Conservation (phyloP, 1,139 yeast species). For the Maudiozyma humilis region DNA sequence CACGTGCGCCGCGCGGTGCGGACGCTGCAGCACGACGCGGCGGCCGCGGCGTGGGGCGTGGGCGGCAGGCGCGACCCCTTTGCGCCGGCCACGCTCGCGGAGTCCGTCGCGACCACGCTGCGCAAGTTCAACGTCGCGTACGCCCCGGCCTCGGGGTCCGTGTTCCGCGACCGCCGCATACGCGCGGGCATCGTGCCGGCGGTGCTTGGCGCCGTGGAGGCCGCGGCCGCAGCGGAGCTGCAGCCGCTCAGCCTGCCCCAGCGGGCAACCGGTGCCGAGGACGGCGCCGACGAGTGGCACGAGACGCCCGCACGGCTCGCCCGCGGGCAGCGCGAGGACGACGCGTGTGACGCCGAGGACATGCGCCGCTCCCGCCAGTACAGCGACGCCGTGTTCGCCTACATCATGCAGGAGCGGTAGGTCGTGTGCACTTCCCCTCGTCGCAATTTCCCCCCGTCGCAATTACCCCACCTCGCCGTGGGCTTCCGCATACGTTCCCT, state of each 20-base stretch:
- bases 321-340: neutral
- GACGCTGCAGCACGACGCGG: neutral
- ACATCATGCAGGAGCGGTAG: neutral
- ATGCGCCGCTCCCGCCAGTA: neutral
- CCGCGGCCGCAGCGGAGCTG: neutral
- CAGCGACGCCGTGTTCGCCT: neutral
- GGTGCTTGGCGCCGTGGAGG: neutral
- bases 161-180: conserved; percentile 20
- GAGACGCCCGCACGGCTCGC: neutral
- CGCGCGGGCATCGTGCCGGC: conserved; percentile 4
- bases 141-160: conserved; percentile 15
- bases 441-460: too few species aligned
- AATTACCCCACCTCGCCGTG: too few species aligned
- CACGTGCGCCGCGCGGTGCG: neutral
- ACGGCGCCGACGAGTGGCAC: neutral
- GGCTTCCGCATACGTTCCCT: too few species aligned
- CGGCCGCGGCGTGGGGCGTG: neutral
- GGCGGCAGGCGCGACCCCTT: neutral
- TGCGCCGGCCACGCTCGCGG: conserved; percentile 13
- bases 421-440: too few species aligned
- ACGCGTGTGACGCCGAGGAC: conserved; percentile 1
- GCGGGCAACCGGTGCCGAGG: too few species aligned
- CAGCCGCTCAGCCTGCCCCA: neutral
- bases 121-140: conserved; percentile 20
- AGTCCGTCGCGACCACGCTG: conserved; percentile 18